Evolutionary conservation across 2,329 filamentous ascomycete species (phyloP).

Genomic region (Pseudocercospora fuligena): DNA sequence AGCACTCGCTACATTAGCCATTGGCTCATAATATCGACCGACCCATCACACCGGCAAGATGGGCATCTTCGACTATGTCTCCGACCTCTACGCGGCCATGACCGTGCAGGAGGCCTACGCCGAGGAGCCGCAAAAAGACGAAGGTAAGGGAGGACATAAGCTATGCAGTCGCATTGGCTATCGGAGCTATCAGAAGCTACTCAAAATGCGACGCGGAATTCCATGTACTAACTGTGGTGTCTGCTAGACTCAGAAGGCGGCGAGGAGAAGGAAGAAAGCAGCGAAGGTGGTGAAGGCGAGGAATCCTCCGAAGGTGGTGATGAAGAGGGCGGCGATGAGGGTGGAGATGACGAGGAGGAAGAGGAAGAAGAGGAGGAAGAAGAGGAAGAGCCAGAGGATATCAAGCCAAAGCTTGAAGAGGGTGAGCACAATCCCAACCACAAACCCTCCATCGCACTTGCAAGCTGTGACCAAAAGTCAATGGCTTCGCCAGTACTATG

Average conservation of each 20-base stretch:
- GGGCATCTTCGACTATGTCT: slow-evolving; percentile 68
- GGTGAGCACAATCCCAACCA: slow-evolving; percentile 63
- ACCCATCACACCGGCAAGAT: slow-evolving; percentile 48
- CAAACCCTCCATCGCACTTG: no score
- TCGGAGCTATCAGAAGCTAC: background rate
- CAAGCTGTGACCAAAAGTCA: background rate
- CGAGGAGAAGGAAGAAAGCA: slow-evolving; percentile 9
- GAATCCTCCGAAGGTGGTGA: slow-evolving; percentile 42
- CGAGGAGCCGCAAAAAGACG: slow-evolving; percentile 60
- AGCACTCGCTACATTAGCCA: slow-evolving; percentile 28
- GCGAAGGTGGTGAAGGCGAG: slow-evolving; percentile 33
- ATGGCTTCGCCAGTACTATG: background rate
- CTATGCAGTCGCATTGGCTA: background rate
- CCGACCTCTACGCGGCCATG: slow-evolving; percentile 69
- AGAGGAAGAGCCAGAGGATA: slow-evolving; percentile 80
- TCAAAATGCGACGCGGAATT: background rate
- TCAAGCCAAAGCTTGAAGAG: slow-evolving; percentile 87
- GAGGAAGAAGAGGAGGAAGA: slow-evolving; percentile 80
- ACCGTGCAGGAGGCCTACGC: slow-evolving; percentile 64
- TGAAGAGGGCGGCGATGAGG: slow-evolving; percentile 47
- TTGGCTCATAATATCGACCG: slow-evolving; percentile 25
- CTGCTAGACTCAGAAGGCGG: background rate
- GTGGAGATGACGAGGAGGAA: slow-evolving; percentile 67
- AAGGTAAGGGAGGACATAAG: slow-evolving; percentile 34
- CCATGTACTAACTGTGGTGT: background rate